Percentiles rank a stretch among this genome's conserved stretches.
Evolutionary conservation across 768 basidiomycete species (phyloP).

Genomic region (Agrocybe praecox): DNA sequence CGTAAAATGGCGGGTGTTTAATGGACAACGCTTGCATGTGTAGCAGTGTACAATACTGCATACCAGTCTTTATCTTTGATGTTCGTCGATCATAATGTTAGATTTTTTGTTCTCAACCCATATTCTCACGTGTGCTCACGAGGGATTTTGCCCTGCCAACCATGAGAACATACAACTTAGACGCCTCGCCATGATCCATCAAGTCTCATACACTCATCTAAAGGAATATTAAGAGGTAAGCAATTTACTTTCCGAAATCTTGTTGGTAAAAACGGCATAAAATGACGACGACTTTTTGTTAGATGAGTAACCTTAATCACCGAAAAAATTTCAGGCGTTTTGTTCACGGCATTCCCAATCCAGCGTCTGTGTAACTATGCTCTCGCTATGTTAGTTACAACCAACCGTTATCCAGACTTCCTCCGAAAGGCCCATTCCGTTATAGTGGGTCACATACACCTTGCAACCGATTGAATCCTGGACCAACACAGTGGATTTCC

Average conservation of each 20-base stretch:
- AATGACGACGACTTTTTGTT: no score
- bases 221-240: not conserved
- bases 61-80: no score
- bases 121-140: constrained; percentile 12
- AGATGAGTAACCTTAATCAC: no score
- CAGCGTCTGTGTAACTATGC: not conserved
- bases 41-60: no score
- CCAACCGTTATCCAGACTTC: constrained; percentile 11
- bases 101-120: not conserved
- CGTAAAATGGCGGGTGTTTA: constrained; percentile 58
- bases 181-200: not conserved
- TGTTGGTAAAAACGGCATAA: no score
- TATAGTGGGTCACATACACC: constrained; percentile 14
- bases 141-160: constrained; percentile 19
- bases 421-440: constrained; percentile 13
- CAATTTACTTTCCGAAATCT: no score
- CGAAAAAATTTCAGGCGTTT: no score
- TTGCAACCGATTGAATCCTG: constrained; percentile 16
- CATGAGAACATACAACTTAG: constrained; percentile 17
- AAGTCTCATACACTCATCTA: no score
- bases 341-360: no score
- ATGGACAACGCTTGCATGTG: not conserved
- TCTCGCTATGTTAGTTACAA: constrained; percentile 15
- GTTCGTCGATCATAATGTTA: not conserved
- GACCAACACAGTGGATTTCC: constrained; percentile 14